Base-by-base conservation (phyloP, 495 filamentous ascomycete species). In the Penicillium fimorum region DNA sequence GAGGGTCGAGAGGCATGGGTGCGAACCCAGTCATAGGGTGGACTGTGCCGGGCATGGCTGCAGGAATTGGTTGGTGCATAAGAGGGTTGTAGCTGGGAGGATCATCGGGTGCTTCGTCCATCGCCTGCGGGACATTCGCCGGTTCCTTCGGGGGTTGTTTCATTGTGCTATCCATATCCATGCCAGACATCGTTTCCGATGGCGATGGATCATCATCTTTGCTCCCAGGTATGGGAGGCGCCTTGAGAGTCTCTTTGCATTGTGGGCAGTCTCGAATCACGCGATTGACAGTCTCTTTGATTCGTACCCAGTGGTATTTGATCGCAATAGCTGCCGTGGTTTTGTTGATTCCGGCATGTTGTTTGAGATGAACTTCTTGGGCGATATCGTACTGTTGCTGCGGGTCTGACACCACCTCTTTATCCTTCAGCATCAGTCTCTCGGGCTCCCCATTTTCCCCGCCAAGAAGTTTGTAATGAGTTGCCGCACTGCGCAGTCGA, bases 281-380 rank as follows among this genome's bases (percentile, higher is more conserved):
- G 60, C 90, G 83, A 67, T 88, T 93, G 53, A 96, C 94, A 0
- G 93, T 97, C 70, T 97, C 93, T 69, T 97, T 98, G 75, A 98
- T 97, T 32, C 94, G 82, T n/a, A 95, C 92, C 94, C 94, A 98
- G 68, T 97, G 94, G 64, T 90, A 97, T 61, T 89, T 88, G 70
- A 96, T 88, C 2, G 94, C 92, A 59, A 98, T 96, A 20, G 85
- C 87, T 9, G 92, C 91, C 0, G 94, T 98, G 2, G 93, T 97
- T 73, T 96, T 97, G 79, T 98, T 98, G 73, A 98, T 97, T 50
- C 94, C 94, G 5, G 87, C 91, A 69, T 98, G 94, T n/a, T 84
- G 78, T 47, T 83, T 73, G 44, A 84, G 73, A 70, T 98, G 94
- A 12, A 91, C 79, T 35, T 78, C 74, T 35, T 85, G 77, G 6